A percentile compares a stretch with the other conserved stretches of the same genome.
These are phyloP conservation scores for Hura crepitans DNA, from an alignment of 441 rosid species.

Conservation along the genomic window DNA sequence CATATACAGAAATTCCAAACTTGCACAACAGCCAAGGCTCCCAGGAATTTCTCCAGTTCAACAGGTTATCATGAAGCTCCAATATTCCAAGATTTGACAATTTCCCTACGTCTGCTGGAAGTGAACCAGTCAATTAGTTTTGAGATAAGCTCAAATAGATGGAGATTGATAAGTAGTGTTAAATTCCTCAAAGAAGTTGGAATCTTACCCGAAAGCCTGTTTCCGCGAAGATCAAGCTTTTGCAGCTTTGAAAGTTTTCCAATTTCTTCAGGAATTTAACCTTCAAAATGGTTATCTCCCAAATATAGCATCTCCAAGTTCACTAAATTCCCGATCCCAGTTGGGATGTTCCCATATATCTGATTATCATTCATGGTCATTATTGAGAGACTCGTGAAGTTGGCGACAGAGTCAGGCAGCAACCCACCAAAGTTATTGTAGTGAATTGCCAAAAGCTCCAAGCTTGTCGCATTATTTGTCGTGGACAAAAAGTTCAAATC, in stretches of 20 bases:
- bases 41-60: slow-evolving; percentile 20
- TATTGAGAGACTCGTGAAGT: slow-evolving; percentile 4
- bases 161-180: slow-evolving; percentile 11
- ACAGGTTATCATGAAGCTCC: slow-evolving; percentile 11
- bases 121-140: slow-evolving; percentile 9
- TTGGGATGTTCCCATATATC: slow-evolving; percentile 5
- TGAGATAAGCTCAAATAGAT: slow-evolving; percentile 8
- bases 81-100: slow-evolving; percentile 7
- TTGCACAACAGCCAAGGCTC: slow-evolving; percentile 15
- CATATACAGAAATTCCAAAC: slow-evolving; percentile 9
- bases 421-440: slow-evolving; percentile 7
- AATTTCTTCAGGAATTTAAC: slow-evolving; percentile 13
- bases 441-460: not conserved
- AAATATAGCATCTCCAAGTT: not conserved
- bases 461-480: not conserved
- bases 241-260: slow-evolving; percentile 6
- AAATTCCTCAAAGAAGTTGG: slow-evolving; percentile 21
- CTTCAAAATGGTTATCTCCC: not conserved
- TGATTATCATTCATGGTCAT: slow-evolving; percentile 1
- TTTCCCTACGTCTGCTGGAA: slow-evolving; percentile 13
- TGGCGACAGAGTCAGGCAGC: slow-evolving; percentile 8
- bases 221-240: not conserved
- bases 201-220: slow-evolving; percentile 11
- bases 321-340: slow-evolving; percentile 7
- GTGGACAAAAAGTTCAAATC: slow-evolving; percentile 18